Percentiles rank a stretch among this genome's conserved stretches.
These are phyloP conservation scores for Alternaria sp. DNA, from an alignment of 2,329 filamentous ascomycete genomes.

Conservation along the genomic window DNA sequence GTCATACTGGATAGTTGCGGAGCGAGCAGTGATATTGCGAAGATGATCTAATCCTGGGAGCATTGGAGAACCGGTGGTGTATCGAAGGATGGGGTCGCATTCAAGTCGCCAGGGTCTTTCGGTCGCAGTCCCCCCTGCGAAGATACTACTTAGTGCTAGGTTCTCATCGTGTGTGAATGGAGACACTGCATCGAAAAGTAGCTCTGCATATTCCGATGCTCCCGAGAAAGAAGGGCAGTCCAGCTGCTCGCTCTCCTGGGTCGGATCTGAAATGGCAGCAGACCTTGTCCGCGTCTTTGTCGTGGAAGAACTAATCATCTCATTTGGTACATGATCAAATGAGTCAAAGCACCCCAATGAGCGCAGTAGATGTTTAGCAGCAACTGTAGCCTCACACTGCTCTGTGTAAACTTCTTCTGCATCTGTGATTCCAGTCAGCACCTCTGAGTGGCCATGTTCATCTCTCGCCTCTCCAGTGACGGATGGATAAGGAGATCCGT, in stretches of 20 bases:
- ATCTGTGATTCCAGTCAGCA: background rate
- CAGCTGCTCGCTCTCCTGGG: background rate
- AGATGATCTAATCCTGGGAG: constrained; percentile 15
- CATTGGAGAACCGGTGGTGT: background rate
- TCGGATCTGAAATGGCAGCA: background rate
- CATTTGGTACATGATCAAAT: background rate
- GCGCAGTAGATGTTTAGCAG: background rate
- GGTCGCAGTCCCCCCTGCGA: too few relatives aligned
- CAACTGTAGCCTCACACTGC: background rate
- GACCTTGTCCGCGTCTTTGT: background rate
- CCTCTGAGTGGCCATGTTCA: background rate
- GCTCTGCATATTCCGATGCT: background rate
- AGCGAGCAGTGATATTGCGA: background rate
- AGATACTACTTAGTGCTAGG: background rate
- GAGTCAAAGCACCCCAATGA: background rate
- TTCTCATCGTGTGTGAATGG: background rate
- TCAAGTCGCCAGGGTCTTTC: background rate
- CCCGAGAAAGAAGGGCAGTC: background rate
- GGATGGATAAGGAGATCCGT: background rate
- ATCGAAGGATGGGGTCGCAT: constrained; percentile 3
- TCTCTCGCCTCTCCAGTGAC: background rate
- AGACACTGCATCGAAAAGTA: constrained; percentile 10
- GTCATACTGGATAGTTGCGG: constrained; percentile 10
- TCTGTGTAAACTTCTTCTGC: background rate
- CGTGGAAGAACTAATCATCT: background rate